These are phyloP conservation scores for Citropsis articulata DNA, from an alignment of 345 rosid genomes.

Conservation along the genomic window DNA sequence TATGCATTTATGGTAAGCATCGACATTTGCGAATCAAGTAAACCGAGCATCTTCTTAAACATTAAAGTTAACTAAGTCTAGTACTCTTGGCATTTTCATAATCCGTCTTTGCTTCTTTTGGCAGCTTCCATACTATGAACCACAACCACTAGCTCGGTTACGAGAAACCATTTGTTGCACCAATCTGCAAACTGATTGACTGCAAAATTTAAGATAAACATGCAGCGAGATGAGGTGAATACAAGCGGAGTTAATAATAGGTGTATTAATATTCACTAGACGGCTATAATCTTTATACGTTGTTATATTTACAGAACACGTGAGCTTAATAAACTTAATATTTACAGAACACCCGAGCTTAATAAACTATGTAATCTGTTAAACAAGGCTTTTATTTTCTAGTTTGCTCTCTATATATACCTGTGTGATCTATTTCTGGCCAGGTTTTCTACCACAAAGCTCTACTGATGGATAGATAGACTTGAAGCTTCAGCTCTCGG, in stretches of 20 bases:
- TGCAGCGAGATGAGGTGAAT: too few relatives aligned
- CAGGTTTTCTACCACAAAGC: neutral
- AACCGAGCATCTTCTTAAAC: neutral
- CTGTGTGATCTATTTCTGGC: too few relatives aligned
- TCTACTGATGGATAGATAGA: conserved; percentile 20
- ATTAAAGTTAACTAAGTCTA: neutral
- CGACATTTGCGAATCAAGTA: neutral
- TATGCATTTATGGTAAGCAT: neutral
- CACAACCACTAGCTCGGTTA: neutral
- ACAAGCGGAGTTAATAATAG: neutral
- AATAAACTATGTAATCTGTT: neutral
- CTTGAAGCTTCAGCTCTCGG: conserved; percentile 39
- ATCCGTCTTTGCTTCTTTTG: neutral
- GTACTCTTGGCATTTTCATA: neutral
- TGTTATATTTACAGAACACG: neutral
- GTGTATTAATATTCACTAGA: neutral
- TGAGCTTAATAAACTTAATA: too few relatives aligned
- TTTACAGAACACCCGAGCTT: neutral
- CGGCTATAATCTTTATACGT: neutral
- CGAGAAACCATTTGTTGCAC: neutral
- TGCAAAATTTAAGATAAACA: neutral
- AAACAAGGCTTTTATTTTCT: neutral
- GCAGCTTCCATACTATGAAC: neutral
- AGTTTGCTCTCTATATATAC: neutral
- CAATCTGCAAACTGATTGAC: neutral